Evolutionary conservation across 495 filamentous ascomycete genomes (phyloP), one percentile per base, ranked within the genome.

Genomic region (Penicillium diatomitis): DNA sequence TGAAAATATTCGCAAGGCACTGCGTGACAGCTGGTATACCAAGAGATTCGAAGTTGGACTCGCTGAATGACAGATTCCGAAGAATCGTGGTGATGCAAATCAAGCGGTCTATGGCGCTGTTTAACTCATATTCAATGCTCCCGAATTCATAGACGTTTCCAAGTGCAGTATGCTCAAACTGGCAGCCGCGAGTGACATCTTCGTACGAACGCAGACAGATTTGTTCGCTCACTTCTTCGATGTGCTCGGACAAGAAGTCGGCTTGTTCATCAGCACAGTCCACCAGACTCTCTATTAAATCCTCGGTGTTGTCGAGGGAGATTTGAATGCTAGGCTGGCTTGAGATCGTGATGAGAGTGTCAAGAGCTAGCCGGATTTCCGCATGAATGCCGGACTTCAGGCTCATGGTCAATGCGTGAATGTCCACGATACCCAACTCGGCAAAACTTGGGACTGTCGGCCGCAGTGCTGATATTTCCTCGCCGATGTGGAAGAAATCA

Each of bases 71-170:
- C 11, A 96, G 79, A 55, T 98, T 98, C 41, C 92, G 85, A 32
- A 98, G 65, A 48, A 96, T 89, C 1, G 90, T 95, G 6, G 89
- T 94, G 48, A 96, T 86, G 60, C 88, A 91, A 34, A 97, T 82
- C 20, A 98, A 66, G 52, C 84, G 80, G 58, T 96, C 92, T 0
- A 86, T 88, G 4, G 90, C 86, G 29, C 85, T 82, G 61, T 96
- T 88, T 4, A 96, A 76, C 29, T 91, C 81, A 61, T 95, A 89
- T 29, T 83, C 85, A 30, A 75, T 58, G n/a, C 82, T 82, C 5
- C 90, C 92, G 58, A 92, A 85, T 38, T 80, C 72, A 9, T 79
- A 77, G 31, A 85, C 74, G 38, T 86, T 82, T 45, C 84, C 80
- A 38, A 96, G 63, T 2, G 73, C 70, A 29, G 85, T 74, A 47